phyloP scores from a whole-genome alignment of 176 grass and related monocot genomes.

The Poa pratensis region DNA sequence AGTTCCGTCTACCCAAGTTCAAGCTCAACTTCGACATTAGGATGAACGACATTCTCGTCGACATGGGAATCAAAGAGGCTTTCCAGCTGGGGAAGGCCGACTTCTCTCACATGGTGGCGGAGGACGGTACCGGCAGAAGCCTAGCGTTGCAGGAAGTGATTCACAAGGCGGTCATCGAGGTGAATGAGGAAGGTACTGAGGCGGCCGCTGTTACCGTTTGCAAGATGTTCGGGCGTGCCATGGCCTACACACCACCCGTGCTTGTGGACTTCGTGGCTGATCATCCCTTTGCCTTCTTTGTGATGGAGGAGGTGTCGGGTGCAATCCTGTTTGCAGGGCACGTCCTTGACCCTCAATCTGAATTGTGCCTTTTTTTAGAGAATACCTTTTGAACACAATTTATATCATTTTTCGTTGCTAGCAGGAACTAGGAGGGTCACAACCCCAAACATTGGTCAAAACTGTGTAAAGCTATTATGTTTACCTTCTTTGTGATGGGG shows the following conservation, averaged over 20 bases:
- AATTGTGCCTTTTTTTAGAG: no score
- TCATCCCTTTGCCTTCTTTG: not conserved
- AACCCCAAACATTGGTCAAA: no score
- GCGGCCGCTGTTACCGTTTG: not conserved
- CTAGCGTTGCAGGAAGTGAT: not conserved
- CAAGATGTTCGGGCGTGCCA: not conserved
- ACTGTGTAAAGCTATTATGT: no score
- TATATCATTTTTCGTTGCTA: no score
- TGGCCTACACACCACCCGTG: not conserved
- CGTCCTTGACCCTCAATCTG: not conserved
- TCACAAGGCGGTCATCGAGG: not conserved
- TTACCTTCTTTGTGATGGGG: no score
- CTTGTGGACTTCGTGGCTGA: not conserved
- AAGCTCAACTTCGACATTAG: not conserved
- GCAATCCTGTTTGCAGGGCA: not conserved
- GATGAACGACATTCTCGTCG: not conserved
- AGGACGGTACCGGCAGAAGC: not conserved
- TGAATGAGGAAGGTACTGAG: not conserved
- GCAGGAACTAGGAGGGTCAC: no score
- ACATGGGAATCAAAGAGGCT: conserved; percentile 13
- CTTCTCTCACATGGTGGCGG: not conserved
- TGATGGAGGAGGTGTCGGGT: not conserved
- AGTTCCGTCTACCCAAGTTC: not conserved
- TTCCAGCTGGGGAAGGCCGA: not conserved
- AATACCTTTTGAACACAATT: no score